Base-by-base conservation (phyloP, 495 filamentous ascomycete genomes). In the Hamigera avellanea region DNA sequence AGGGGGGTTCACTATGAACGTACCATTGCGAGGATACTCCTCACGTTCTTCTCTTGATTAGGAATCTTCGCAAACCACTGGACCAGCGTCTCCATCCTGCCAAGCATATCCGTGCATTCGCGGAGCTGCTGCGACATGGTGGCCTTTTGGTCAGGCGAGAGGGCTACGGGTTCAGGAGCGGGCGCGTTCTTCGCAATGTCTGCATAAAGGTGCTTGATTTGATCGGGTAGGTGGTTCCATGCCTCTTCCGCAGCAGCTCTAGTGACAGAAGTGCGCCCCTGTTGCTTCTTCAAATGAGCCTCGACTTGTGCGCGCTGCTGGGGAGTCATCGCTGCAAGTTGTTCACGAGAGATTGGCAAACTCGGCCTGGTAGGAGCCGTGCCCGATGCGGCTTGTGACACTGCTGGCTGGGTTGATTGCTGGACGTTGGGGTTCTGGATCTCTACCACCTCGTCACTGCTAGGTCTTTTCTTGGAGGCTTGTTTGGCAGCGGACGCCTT, bases 361-460 rank as follows among this genome's bases (percentile, higher is more conserved):
- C 40, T 67, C 50, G 38, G 61, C 44, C 25, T 66, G 46, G 35
- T 45, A 49, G 41, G 48, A 43, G 14, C 54, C 41, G 26, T 47
- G 40, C 57, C 48, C 6, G 59, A 14, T 6, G 53, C 41, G 18
- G 56, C 52, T 31, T 61, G 54, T 17, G 42, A 29, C 15, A 33
- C 28, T 17, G 41, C 36, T 25, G 47, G 46, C 29, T 65, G 64
- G 35, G 23, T 36, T 28, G 50, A 35, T 27, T 43, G 57, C 60
- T 50, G 72, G 62, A 49, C 32, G 21, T 56, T 36, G 13, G 42
- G 45, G 36, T 67, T 67, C 17, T 64, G 64, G 16, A 66, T 58
- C 40, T 83, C 81, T 12, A 64, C 53, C 6, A 67, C 49, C 48
- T 87, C 81, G 39, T 86, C 83, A 27, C 66, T 67, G 38, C 60